Conservation (phyloP, 345 rosid genomes). For the Sisymbrium altissimum region DNA sequence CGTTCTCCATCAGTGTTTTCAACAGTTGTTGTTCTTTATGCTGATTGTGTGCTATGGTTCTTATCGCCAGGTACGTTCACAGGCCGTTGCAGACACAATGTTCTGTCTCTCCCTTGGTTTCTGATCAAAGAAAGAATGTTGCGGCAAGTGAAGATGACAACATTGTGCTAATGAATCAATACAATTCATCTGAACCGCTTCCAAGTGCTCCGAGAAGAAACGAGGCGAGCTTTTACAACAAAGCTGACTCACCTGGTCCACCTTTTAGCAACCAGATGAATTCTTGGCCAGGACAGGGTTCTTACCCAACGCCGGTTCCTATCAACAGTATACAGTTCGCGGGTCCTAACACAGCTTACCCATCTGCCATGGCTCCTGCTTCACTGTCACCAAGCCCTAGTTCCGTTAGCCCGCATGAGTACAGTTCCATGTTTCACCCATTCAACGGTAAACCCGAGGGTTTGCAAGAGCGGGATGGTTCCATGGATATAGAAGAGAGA, state of each 20-base stretch:
- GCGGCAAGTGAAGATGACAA: constrained; percentile 21
- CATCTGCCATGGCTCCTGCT: constrained; percentile 40
- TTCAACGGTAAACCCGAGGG: constrained; percentile 38
- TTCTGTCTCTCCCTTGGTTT: constrained; percentile 32
- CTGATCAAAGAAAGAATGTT: constrained; percentile 22
- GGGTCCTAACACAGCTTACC: constrained; percentile 35
- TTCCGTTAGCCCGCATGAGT: constrained; percentile 55
- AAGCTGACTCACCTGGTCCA: constrained; percentile 15
- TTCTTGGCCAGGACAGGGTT: constrained; percentile 42
- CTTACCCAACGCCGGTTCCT: constrained; percentile 47
- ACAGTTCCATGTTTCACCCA: constrained; percentile 40
- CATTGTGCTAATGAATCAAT: constrained; percentile 19
- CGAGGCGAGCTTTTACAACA: constrained; percentile 4
- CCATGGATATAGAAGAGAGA: constrained; percentile 47
- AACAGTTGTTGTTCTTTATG: not conserved
- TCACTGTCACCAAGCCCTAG: constrained; percentile 51
- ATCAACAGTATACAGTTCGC: constrained; percentile 39
- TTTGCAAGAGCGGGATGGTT: constrained; percentile 39
- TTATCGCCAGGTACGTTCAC: constrained; percentile 56
- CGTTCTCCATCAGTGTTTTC: not conserved
- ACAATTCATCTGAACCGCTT: constrained; percentile 39
- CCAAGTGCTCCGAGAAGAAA: constrained; percentile 48
- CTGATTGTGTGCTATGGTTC: constrained; percentile 22
- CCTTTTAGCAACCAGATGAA: constrained; percentile 32
- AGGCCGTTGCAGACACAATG: constrained; percentile 42